Conservation (phyloP, 1,284 basidiomycete species). For the Moesziomyces globuligerus region DNA sequence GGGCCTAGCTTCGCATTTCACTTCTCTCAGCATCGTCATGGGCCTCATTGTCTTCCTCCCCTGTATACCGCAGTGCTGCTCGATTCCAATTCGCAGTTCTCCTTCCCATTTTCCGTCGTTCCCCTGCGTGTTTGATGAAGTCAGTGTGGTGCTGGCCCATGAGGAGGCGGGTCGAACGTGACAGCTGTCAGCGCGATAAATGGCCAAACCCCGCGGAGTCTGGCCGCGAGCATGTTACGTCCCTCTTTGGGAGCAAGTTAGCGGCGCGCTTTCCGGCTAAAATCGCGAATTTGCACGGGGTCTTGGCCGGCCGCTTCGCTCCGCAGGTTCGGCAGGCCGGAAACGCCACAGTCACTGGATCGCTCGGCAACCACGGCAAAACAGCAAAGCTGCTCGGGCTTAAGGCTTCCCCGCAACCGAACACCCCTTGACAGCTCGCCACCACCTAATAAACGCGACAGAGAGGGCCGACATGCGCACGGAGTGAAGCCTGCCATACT, state of each 20-base stretch:
- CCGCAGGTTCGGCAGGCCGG: not conserved
- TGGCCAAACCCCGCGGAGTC: not conserved
- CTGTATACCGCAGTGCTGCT: not conserved
- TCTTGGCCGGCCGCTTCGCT: not conserved
- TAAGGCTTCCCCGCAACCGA: not conserved
- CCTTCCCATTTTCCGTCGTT: not conserved
- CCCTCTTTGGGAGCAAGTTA: not conserved
- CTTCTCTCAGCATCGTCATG: constrained; percentile 7
- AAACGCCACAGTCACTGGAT: not conserved
- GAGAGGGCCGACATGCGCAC: no score
- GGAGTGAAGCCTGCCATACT: no score
- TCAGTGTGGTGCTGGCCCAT: no score
- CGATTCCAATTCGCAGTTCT: not conserved
- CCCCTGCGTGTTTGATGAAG: no score
- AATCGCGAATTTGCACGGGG: not conserved
- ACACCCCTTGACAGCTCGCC: not conserved
- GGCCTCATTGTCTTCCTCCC: not conserved
- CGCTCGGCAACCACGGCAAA: not conserved
- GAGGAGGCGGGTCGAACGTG: not conserved
- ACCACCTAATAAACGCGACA: not conserved
- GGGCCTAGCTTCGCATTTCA: not conserved
- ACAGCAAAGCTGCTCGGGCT: not conserved
- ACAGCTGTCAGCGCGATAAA: not conserved
- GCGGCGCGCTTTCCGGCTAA: not conserved
- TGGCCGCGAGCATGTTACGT: not conserved